phyloP scores from a whole-genome alignment of 139 green algal genomes.

The Chlorella sp. region DNA sequence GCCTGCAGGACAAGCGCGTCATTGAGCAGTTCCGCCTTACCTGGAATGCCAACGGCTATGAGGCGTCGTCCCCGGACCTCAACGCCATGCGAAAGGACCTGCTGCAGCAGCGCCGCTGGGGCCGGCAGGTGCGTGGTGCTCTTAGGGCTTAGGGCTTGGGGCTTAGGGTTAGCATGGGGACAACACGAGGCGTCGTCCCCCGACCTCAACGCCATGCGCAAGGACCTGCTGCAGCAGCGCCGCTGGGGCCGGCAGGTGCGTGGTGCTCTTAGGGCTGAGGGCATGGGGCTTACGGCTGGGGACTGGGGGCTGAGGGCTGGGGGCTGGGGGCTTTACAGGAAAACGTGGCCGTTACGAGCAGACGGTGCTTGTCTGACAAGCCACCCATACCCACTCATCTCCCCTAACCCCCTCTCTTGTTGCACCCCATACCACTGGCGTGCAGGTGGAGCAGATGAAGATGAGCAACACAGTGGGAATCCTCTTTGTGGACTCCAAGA shows the following conservation, averaged over 20 bases:
- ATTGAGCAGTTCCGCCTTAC: conserved; percentile 11
- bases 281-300: too few relatives aligned
- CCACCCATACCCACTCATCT: too few relatives aligned
- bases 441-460: conserved; percentile 63
- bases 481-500: conserved; percentile 54
- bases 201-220: conserved; percentile 4
- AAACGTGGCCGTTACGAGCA: too few relatives aligned
- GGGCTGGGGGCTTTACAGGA: too few relatives aligned
- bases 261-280: too few relatives aligned
- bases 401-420: neutral
- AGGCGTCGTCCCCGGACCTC: neutral
- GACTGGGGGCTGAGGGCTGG: too few relatives aligned
- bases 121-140: conserved; percentile 17
- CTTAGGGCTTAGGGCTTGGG: too few relatives aligned
- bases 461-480: conserved; percentile 37
- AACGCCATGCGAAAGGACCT: conserved; percentile 14
- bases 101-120: conserved; percentile 27
- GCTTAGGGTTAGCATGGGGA: too few relatives aligned
- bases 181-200: too few relatives aligned
- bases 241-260: conserved; percentile 22
- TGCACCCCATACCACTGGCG: neutral
- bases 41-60: conserved; percentile 21
- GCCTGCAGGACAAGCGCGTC: conserved; percentile 15
- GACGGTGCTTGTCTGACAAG: too few relatives aligned
- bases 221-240: conserved; percentile 27